Conservation (phyloP, 2,329 filamentous ascomycete genomes). For the Berkeleyomyces rouxiae region DNA sequence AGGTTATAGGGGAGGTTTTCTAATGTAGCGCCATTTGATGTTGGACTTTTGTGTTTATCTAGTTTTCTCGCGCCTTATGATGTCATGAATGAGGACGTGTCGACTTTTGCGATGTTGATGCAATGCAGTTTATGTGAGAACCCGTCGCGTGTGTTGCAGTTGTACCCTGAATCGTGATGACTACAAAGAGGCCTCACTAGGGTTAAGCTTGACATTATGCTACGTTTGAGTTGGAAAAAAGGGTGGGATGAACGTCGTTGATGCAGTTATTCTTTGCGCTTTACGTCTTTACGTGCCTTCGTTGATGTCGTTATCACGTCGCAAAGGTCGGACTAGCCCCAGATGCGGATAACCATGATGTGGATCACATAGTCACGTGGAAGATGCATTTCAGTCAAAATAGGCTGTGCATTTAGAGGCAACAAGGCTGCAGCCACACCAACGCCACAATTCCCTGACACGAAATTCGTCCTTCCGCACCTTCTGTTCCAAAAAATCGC, state of each 20-base stretch:
- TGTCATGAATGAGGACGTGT: slow-evolving; percentile 2
- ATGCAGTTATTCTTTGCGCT: too few species aligned
- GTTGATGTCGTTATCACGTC: too few species aligned
- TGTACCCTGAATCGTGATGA: background rate
- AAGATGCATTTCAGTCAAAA: background rate
- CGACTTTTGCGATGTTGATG: background rate
- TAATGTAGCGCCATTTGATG: background rate
- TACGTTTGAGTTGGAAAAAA: too few species aligned
- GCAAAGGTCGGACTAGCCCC: too few species aligned
- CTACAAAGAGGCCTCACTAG: too few species aligned
- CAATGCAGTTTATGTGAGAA: background rate
- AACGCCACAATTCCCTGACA: background rate
- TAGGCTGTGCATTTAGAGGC: background rate
- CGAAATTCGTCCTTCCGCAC: background rate
- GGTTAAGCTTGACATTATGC: too few species aligned
- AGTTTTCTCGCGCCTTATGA: slow-evolving; percentile 2
- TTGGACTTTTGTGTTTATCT: background rate
- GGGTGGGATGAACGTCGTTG: too few species aligned
- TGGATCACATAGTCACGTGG: background rate
- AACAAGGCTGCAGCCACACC: background rate
- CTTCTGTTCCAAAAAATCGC: background rate
- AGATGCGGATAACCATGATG: too few species aligned
- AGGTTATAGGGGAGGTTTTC: background rate
- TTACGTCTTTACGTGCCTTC: too few species aligned
- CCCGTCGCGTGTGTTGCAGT: background rate